These are phyloP conservation scores for Aspergillus ostianus DNA, from an alignment of 495 filamentous ascomycete genomes.

Conservation along the genomic window DNA sequence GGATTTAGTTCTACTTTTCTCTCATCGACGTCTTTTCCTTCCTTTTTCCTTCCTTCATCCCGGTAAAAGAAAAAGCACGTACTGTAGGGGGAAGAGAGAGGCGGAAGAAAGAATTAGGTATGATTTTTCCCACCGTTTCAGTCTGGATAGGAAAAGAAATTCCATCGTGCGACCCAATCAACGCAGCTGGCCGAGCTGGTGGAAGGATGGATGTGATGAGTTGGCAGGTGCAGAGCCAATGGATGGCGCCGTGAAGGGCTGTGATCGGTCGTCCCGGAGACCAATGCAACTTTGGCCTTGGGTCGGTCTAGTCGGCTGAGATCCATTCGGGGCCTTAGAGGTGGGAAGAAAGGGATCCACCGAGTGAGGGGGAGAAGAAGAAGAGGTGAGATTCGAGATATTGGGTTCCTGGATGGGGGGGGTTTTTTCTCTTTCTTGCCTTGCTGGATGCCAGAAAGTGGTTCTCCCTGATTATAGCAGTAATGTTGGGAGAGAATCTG, in stretches of 20 bases:
- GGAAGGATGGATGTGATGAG: slow-evolving; percentile 29
- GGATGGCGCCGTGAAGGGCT: slow-evolving; percentile 2
- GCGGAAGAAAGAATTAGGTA: no score
- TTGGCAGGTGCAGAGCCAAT: slow-evolving; percentile 25
- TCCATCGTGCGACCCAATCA: background rate
- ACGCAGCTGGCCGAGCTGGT: slow-evolving; percentile 1
- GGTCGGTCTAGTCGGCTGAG: background rate
- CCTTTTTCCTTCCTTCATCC: background rate
- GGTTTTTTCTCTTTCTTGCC: no score
- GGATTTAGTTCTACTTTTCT: no score
- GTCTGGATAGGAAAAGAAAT: no score
- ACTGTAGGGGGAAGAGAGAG: no score
- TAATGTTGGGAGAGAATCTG: background rate
- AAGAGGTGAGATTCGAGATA: background rate
- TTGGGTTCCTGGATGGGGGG: background rate
- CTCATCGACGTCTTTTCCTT: background rate
- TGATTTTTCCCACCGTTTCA: background rate
- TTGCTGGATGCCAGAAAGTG: background rate
- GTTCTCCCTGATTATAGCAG: background rate
- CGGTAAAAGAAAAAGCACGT: background rate
- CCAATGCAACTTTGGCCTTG: background rate
- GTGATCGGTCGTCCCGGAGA: slow-evolving; percentile 7
- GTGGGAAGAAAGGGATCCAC: background rate
- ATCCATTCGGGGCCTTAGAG: background rate
- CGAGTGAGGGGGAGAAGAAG: background rate